Evolutionary conservation across 441 rosid species (phyloP).

Genomic region (Daphne laureola): DNA sequence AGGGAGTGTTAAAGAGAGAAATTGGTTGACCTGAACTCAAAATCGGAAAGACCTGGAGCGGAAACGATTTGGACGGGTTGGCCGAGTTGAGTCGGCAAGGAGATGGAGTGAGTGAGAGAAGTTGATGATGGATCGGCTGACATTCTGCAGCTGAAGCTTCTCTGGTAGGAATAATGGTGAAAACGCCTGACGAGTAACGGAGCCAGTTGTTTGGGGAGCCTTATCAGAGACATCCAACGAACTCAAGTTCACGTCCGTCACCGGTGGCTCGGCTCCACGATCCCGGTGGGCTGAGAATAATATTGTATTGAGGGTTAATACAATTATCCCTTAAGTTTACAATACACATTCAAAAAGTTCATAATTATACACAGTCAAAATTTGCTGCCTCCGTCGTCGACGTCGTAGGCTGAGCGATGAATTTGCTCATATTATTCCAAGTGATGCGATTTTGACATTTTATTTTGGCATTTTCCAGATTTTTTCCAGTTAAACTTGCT

Average conservation of each 20-base stretch:
- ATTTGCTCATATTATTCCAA: too few relatives aligned
- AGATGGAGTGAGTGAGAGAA: conserved; percentile 36
- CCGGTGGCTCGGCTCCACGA: too few relatives aligned
- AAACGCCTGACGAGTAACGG: conserved; percentile 12
- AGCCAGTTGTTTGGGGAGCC: conserved; percentile 24
- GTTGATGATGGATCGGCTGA: conserved; percentile 25
- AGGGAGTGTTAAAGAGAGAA: neutral
- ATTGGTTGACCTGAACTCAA: conserved; percentile 48
- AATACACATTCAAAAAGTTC: too few relatives aligned
- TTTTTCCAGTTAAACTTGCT: too few relatives aligned
- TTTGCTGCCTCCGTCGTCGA: too few relatives aligned
- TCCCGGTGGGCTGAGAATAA: too few relatives aligned
- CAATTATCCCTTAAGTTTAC: too few relatives aligned
- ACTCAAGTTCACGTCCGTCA: neutral
- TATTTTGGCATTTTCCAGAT: too few relatives aligned
- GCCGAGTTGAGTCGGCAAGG: conserved; percentile 42
- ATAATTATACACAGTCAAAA: too few relatives aligned
- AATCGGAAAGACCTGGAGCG: conserved; percentile 52
- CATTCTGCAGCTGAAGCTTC: conserved; percentile 35
- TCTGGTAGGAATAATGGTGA: conserved; percentile 10
- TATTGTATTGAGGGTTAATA: too few relatives aligned
- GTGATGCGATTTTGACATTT: too few relatives aligned
- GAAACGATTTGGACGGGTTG: conserved; percentile 55
- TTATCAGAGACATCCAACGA: conserved; percentile 23
- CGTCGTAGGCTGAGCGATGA: too few relatives aligned